Percentiles rank a stretch among this genome's conserved stretches.
Conservation (phyloP, 2,329 filamentous ascomycete species). For the Penicillium sp. region DNA sequence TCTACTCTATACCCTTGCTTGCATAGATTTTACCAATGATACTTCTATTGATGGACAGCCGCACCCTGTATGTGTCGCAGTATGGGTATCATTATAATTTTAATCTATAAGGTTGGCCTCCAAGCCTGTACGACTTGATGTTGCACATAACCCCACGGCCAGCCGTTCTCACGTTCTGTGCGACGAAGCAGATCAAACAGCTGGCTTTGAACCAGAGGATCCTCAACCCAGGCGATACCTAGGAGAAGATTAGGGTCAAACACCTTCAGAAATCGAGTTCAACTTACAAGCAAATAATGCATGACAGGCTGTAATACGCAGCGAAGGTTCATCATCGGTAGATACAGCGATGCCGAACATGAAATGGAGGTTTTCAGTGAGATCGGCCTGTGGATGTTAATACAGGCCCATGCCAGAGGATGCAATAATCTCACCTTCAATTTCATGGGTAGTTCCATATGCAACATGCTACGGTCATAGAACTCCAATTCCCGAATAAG, state of each 20-base stretch:
- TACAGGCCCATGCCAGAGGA: background rate
- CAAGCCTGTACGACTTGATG: slow-evolving; percentile 7
- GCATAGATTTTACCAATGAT: background rate
- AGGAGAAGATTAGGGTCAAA: background rate
- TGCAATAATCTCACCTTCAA: slow-evolving; percentile 24
- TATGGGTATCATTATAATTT: background rate
- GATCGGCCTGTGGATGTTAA: slow-evolving; percentile 20
- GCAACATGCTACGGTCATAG: slow-evolving; percentile 13
- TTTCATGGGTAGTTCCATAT: slow-evolving; percentile 16
- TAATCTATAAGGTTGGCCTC: slow-evolving; percentile 2
- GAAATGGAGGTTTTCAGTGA: slow-evolving; percentile 30
- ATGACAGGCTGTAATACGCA: slow-evolving; percentile 37
- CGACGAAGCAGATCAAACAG: slow-evolving; percentile 12
- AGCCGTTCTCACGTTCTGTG: slow-evolving; percentile 10
- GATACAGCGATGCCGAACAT: slow-evolving; percentile 38
- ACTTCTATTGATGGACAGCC: no score
- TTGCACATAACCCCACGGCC: slow-evolving; percentile 11
- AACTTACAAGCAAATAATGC: slow-evolving; percentile 35
- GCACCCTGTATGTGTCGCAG: no score
- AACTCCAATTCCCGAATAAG: slow-evolving; percentile 24
- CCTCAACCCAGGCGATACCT: slow-evolving; percentile 35
- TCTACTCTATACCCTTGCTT: slow-evolving; percentile 7
- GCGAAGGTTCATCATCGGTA: slow-evolving; percentile 34
- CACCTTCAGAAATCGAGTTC: background rate
- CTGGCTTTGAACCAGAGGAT: slow-evolving; percentile 17